Base-by-base conservation (phyloP, 768 basidiomycete genomes). In the Amanita fuliginea region DNA sequence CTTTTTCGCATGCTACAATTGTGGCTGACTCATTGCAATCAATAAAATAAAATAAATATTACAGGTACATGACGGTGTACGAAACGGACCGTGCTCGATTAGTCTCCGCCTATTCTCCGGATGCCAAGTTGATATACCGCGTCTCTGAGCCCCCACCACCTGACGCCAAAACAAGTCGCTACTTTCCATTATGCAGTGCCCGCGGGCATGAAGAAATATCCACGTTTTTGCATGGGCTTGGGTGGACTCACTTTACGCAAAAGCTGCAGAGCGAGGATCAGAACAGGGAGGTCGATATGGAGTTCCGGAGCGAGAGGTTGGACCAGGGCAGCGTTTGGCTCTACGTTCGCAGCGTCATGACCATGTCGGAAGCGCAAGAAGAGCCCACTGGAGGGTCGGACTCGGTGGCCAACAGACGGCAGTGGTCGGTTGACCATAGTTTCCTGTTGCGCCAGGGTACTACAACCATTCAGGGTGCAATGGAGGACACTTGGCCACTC, bases 31-130 rank as follows among this genome's bases (percentile, higher is more conserved):
- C 22, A 3, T 47, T 26, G 19, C 13, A 18, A 11, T 26, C 14
- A 28, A 28, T 8, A 28, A 28, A 8, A 39, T 4, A 49, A n/a
- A n/a, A n/a, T n/a, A n/a, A n/a, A n/a, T n/a, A n/a, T n/a, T n/a
- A n/a, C n/a, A n/a, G 49, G 42, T 50, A 50, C 34, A 50, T 43
- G 49, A 11, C 36, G 11, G 4, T 35, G 13, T 50, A 32, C 24
- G 49, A 50, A 18, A 37, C 37, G 22, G 18, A 50, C 22, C 49
- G 33, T n/a, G 32, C n/a, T 13, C 22, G 7, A 7, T 40, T 50
- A 21, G 18, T 43, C 33, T 50, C 32, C 2, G 32, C 40, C 7
- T 50, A 50, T 26, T 42, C 49, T 28, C 41, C 40, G 2, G 41
- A 50, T 36, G 49, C 49, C 3, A 36, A 19, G 10, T 32, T 50